Base-by-base conservation (phyloP, 2,329 filamentous ascomycete genomes). In the Monilinia aucupariae region DNA sequence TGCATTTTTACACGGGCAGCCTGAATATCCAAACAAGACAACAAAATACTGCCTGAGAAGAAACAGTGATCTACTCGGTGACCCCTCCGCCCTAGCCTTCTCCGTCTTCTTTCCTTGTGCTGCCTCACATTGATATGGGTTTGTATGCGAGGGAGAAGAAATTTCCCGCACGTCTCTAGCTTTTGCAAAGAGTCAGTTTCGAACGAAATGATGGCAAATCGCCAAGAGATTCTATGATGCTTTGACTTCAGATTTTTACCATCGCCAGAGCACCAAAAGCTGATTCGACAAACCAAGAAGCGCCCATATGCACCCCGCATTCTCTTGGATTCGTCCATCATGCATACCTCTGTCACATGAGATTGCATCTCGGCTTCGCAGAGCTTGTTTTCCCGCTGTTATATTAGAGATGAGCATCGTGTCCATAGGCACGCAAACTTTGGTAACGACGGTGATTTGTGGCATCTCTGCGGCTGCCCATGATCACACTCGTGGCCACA, bases 391-490 rank as follows among this genome's bases (percentile, higher is more conserved):
- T 32, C 17, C 37, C 20, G 34, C n/a, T 32, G 27, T 25, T 60
- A 43, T 17, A 60, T 50, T 51, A n/a, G 20, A 60, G 27, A 9
- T n/a, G n/a, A 32, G 20, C 15, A 60, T 52, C 37, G 10, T 9
- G 30, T 52, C 58, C 48, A 39, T 34, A 13, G 5, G 30, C 10
- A 32, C 12, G 20, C 25, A 45, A 50, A 51, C 13, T 51, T 10
- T 60, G 58, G 58, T 52, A 60, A 52, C 20, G 27, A 41, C 4
- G 4, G 50, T 51, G 58, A 60, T 51, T 60, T 51, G 58, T n/a
- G n/a, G 37, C 20, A 25, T 52, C 45, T 25, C 17, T 13, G 32
- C 25, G n/a, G 20, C 45, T 43, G 25, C 20, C 32, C 10, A 30
- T 13, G 8, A 20, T 32, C 48, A 60, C 47, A 52, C 48, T 51